Percentiles rank a stretch among this genome's conserved stretches.
Conservation (phyloP, 2,329 filamentous ascomycete genomes). For the Epichloe hybrida region DNA sequence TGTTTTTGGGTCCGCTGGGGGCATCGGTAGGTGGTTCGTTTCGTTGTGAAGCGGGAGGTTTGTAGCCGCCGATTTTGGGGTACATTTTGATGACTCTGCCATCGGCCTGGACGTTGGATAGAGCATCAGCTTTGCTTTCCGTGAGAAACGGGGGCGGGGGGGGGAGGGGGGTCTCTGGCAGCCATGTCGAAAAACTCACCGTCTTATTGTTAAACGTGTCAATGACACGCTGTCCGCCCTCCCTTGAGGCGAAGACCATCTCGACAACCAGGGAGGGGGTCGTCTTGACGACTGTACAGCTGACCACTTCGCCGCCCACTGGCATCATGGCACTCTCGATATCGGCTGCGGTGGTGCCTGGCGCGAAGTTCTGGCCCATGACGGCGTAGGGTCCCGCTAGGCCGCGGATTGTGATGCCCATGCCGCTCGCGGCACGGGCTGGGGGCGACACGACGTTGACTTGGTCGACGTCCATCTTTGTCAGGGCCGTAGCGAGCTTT, state of each 20-base stretch:
- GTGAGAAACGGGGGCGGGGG: neutral
- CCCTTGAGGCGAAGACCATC: constrained; percentile 57
- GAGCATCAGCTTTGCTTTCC: neutral
- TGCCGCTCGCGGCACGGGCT: constrained; percentile 4
- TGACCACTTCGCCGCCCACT: constrained; percentile 53
- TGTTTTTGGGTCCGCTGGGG: constrained; percentile 17
- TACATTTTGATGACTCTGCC: constrained; percentile 62
- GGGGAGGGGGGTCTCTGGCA: neutral
- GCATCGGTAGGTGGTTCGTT: constrained; percentile 17
- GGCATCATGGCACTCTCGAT: constrained; percentile 72
- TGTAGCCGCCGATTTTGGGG: constrained; percentile 41
- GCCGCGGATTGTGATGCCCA: constrained; percentile 59
- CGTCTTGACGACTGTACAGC: constrained; percentile 54
- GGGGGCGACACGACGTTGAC: constrained; percentile 19
- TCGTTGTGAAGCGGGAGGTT: constrained; percentile 10
- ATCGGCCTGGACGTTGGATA: constrained; percentile 45
- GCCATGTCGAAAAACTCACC: constrained; percentile 30
- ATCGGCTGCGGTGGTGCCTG: constrained; percentile 67
- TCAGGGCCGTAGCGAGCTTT: constrained; percentile 32
- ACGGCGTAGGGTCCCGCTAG: constrained; percentile 58
- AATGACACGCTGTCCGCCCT: constrained; percentile 62
- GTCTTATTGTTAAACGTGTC: constrained; percentile 67
- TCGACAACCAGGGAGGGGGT: constrained; percentile 64
- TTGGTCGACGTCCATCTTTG: constrained; percentile 26
- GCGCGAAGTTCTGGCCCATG: constrained; percentile 69